Base-by-base conservation (phyloP, 495 filamentous ascomycete species). In the Podospora bellae-mahoneyi region DNA sequence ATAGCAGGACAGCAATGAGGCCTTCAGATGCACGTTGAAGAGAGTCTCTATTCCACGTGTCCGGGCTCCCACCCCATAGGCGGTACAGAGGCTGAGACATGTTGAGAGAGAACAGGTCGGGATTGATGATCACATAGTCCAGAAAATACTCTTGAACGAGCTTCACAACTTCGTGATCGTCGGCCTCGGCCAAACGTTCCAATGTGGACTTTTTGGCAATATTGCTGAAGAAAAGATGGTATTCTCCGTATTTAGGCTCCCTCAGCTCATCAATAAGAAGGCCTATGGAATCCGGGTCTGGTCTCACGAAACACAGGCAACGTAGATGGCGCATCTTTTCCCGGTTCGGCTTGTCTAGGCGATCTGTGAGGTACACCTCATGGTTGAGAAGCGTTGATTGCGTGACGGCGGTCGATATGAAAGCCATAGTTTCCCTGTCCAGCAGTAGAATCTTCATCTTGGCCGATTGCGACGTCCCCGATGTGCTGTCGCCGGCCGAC, bases 391-490 rank as follows among this genome's bases (percentile, higher is more conserved):
- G 85, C 53, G 92, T 87, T 56, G 95, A 98, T 75, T 98, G 96
- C 0, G 96, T 97, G 67, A 95, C 94, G 66, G 95, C 93, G 19
- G 93, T 94, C 26, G 96, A 98, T 39, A 97, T 86, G 71, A 97
- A 95, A 48, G 92, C 86, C 20, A 98, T 91, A 76, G 95, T 99
- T 81, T 97, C 95, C 79, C 87, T 90, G 80, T 99, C 95, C 66
- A 99, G 84, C 72, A 99, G 85, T 64, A 99, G 83, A 73, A 97
- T 94, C 89, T 99, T 99, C 95, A 99, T 99, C 85, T 98, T 98
- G 48, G 92, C 87, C 15, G 92, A 90, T 18, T 27, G 27, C 56
- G 91, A 85, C 53, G 86, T 84, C 60, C 88, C 88, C 56, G 86
- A 79, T 65, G 88, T 82, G 72, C 83, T 82, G 78, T 96, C 93